Conservation (phyloP, 2,329 filamentous ascomycete species). For the Neonectria hederae region DNA sequence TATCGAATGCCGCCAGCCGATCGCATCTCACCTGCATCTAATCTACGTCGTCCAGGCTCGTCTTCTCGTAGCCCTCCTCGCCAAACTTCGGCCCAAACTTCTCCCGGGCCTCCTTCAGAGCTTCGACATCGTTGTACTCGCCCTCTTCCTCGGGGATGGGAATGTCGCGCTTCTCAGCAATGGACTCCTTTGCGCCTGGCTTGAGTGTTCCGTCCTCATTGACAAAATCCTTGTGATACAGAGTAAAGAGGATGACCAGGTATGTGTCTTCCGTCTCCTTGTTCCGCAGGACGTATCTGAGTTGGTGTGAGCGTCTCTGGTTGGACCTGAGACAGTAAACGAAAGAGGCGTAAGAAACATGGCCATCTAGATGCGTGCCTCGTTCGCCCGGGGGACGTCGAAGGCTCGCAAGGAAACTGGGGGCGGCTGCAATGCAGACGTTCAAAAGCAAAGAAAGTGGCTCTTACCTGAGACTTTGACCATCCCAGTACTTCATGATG, state of each 20-base stretch:
- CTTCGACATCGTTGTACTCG: conserved; percentile 47
- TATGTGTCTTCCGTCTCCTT: conserved; percentile 77
- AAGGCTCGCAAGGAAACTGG: conserved; percentile 19
- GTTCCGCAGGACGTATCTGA: conserved; percentile 94
- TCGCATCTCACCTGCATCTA: conserved; percentile 31
- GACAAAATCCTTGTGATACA: conserved; percentile 75
- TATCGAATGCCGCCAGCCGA: not conserved
- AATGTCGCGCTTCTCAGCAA: conserved; percentile 20
- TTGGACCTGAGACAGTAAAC: conserved; percentile 42
- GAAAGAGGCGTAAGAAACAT: conserved; percentile 32
- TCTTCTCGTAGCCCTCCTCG: conserved; percentile 35
- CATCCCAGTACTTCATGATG: conserved; percentile 83
- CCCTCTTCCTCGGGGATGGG: conserved; percentile 30
- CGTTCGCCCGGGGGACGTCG: not conserved
- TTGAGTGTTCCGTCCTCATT: conserved; percentile 67
- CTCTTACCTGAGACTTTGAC: conserved; percentile 76
- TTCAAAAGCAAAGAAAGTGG: conserved; percentile 19
- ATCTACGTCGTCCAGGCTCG: conserved; percentile 56
- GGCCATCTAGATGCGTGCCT: conserved; percentile 32
- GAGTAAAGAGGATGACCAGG: conserved; percentile 81
- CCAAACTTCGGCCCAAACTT: conserved; percentile 45
- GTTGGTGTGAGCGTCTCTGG: conserved; percentile 76
- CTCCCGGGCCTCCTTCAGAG: conserved; percentile 52
- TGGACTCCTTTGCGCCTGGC: conserved; percentile 46
- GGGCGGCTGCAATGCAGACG: not conserved